Conservation (phyloP, 495 filamentous ascomycete species). For the Penicillium maclennaniae region DNA sequence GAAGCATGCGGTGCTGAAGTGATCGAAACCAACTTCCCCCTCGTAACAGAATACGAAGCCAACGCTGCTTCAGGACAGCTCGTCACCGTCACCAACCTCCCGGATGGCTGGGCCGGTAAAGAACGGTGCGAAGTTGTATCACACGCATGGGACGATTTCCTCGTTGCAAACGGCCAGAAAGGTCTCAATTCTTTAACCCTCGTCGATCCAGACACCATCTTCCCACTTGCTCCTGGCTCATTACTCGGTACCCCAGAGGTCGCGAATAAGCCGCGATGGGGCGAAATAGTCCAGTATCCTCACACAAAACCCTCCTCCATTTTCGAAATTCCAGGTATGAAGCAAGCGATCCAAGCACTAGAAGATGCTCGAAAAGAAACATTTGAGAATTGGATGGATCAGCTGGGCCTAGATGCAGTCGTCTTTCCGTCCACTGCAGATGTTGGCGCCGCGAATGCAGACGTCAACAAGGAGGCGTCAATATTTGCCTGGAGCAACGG, state of each 20-base stretch:
- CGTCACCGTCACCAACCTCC: constrained; percentile 30
- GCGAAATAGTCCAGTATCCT: constrained; percentile 34
- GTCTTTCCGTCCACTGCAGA: constrained; percentile 35
- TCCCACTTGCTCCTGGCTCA: constrained; percentile 31
- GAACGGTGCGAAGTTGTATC: constrained; percentile 34
- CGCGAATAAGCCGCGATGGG: constrained; percentile 29
- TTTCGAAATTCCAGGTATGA: constrained; percentile 22
- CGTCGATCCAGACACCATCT: constrained; percentile 31
- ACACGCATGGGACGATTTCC: constrained; percentile 36
- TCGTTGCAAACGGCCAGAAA: constrained; percentile 24
- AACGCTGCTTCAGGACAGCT: constrained; percentile 27
- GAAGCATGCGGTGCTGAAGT: constrained; percentile 32
- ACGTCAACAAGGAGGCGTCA: constrained; percentile 23
- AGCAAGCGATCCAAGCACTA: constrained; percentile 26
- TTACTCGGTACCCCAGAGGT: constrained; percentile 28
- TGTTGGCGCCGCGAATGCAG: constrained; percentile 28
- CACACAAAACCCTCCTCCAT: constrained; percentile 22
- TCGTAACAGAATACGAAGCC: constrained; percentile 30
- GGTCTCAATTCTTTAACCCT: constrained; percentile 21
- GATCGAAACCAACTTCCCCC: constrained; percentile 32
- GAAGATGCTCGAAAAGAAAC: constrained; percentile 31
- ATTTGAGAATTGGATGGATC: constrained; percentile 34
- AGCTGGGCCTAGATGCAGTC: constrained; percentile 29
- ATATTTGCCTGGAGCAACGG: constrained; percentile 33
- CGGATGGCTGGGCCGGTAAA: constrained; percentile 29